Base-by-base conservation (phyloP, 1,139 yeast species). In the Sugiyamaella neomexicana region DNA sequence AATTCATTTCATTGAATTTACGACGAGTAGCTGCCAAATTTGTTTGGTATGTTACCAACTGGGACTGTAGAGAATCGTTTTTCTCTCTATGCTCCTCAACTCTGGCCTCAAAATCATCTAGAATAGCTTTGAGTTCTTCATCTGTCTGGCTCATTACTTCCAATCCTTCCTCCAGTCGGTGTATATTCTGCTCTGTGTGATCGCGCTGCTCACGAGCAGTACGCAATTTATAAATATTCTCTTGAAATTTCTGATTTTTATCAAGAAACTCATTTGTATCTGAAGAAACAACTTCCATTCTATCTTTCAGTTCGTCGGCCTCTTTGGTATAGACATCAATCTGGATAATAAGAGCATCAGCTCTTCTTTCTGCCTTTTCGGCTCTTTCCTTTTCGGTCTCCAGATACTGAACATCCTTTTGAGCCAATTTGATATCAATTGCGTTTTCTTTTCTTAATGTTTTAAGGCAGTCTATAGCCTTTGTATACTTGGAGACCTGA, bases 401-500 rank as follows among this genome's bases (percentile, higher is more conserved):
- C 56, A 89, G 73, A 68, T 89, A 95, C 53, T 82, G 83, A 0
- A 89, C 96, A 31, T 87, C 82, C 63, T 88, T 90, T 59, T 86
- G 85, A 49, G 89, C 76, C 17, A 91, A 69, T 65, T 86, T 87
- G 48, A 89, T 86, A 57, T 89, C 95, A 1, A 77, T 75, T 5
- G 82, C 72, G 80, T 89, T 81, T 52, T 89, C 96, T 65, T 90
- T 91, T 55, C 89, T 81, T 47, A 90, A 80, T 0, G 70, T 68
- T 67, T 90, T 91, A 65, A 95, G 77, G 57, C 80, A 83, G 56
- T 91, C 97, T 46, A 93, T 74, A 1, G 95, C 97, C 67, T 89
- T 91, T 1, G 97, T 90, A 65, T 87, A 95, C 69, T 89, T 90
- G 62, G 90, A 81, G 0, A 98, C 97, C 69, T 95, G 98, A 64